These are phyloP conservation scores for Pachysandra terminalis DNA, from an alignment of 164 flowering plant genomes.

Conservation along the genomic window DNA sequence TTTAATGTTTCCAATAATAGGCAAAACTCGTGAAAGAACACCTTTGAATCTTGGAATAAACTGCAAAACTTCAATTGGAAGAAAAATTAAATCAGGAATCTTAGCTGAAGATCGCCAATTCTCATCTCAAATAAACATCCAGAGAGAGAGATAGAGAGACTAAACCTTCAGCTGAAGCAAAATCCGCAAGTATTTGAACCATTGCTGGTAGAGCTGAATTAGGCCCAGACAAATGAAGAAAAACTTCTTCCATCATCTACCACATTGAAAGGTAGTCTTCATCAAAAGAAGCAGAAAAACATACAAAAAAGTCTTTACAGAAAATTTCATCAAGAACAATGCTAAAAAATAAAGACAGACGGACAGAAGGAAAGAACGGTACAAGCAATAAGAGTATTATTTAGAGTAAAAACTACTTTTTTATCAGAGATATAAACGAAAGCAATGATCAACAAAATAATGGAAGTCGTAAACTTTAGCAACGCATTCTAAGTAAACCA, in stretches of 20 bases:
- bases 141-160: slow-evolving; percentile 5
- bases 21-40: slow-evolving; percentile 82
- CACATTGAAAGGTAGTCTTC: slow-evolving; percentile 14
- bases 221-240: slow-evolving; percentile 73
- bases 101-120: slow-evolving; percentile 19
- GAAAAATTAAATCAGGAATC: slow-evolving; percentile 16
- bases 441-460: too few relatives aligned
- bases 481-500: too few relatives aligned
- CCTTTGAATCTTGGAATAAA: slow-evolving; percentile 79
- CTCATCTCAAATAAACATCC: slow-evolving; percentile 1
- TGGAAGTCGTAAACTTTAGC: too few relatives aligned
- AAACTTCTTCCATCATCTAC: slow-evolving; percentile 97
- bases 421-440: too few relatives aligned
- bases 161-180: slow-evolving; percentile 85
- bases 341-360: background rate
- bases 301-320: background rate
- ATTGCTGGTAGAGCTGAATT: slow-evolving; percentile 75
- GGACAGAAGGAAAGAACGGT: background rate
- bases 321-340: background rate
- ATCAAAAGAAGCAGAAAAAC: too few relatives aligned
- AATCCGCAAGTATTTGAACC: slow-evolving; percentile 96
- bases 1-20: slow-evolving; percentile 90
- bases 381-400: too few relatives aligned
- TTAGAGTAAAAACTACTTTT: too few relatives aligned
- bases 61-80: slow-evolving; percentile 66